Evolutionary conservation across 306 rosid genomes (phyloP).

Genomic region (Sesbania bispinosa): DNA sequence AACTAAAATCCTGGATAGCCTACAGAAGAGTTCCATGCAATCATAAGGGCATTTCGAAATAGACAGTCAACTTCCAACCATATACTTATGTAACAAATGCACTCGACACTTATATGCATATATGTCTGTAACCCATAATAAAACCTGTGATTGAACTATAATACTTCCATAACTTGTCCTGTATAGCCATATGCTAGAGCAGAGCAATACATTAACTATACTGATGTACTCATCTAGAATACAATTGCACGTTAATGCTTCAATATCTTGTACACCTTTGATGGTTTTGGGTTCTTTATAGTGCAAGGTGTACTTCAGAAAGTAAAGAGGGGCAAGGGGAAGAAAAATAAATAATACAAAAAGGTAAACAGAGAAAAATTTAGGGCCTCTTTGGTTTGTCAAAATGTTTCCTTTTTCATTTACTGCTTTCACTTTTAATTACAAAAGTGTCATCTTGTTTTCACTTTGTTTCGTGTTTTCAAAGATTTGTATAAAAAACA

Average conservation of each 20-base stretch:
- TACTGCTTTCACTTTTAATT: too few relatives aligned
- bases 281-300: neutral
- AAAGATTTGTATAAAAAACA: too few relatives aligned
- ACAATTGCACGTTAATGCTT: neutral
- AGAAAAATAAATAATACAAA: neutral
- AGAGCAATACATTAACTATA: neutral
- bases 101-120: neutral
- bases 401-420: too few relatives aligned
- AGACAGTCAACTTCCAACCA: neutral
- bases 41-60: neutral
- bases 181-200: neutral
- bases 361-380: neutral
- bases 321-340: neutral
- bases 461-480: too few relatives aligned
- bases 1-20: slow-evolving; percentile 10
- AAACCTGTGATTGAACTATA: neutral
- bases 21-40: slow-evolving; percentile 13
- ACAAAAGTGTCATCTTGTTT: too few relatives aligned
- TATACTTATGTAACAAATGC: neutral
- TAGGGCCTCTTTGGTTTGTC: too few relatives aligned
- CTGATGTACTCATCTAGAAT: neutral
- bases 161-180: neutral
- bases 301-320: neutral
- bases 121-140: neutral
- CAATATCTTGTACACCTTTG: neutral